These are phyloP conservation scores for Pichia kudriavzevii DNA, from an alignment of 1,139 yeast genomes.

Conservation along the genomic window DNA sequence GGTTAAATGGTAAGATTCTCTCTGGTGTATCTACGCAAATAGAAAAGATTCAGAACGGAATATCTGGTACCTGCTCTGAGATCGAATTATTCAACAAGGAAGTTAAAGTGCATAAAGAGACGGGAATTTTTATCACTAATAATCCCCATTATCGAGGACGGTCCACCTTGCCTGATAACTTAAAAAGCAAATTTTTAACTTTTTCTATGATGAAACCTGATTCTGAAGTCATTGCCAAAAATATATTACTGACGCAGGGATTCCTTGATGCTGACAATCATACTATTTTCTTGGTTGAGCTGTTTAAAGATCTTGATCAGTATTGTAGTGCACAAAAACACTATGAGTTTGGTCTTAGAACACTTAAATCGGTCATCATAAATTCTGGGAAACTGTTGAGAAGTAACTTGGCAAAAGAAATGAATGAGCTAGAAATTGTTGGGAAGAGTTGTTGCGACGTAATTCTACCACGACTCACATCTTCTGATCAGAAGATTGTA, in stretches of 20 bases:
- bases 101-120: conserved; percentile 38
- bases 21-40: conserved; percentile 85
- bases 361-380: conserved; percentile 59
- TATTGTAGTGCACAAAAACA: conserved; percentile 53
- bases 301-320: conserved; percentile 40
- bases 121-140: conserved; percentile 85
- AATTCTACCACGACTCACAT: conserved; percentile 57
- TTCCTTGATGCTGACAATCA: conserved; percentile 43
- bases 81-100: no score
- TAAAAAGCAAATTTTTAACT: conserved; percentile 70
- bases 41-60: conserved; percentile 58
- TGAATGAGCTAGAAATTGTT: conserved; percentile 36
- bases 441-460: conserved; percentile 51
- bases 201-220: conserved; percentile 77
- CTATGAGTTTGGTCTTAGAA: conserved; percentile 86
- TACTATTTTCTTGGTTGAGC: conserved; percentile 46
- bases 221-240: conserved; percentile 59
- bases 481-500: conserved; percentile 43
- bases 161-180: conserved; percentile 74
- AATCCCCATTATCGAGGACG: conserved; percentile 89
- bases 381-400: conserved; percentile 51
- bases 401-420: conserved; percentile 3
- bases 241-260: conserved; percentile 66
- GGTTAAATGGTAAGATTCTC: conserved; percentile 62
- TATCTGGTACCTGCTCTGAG: no score